Evolutionary conservation across 129 eudicot genomes (phyloP).

Genomic region (Dittrichia graveolens): DNA sequence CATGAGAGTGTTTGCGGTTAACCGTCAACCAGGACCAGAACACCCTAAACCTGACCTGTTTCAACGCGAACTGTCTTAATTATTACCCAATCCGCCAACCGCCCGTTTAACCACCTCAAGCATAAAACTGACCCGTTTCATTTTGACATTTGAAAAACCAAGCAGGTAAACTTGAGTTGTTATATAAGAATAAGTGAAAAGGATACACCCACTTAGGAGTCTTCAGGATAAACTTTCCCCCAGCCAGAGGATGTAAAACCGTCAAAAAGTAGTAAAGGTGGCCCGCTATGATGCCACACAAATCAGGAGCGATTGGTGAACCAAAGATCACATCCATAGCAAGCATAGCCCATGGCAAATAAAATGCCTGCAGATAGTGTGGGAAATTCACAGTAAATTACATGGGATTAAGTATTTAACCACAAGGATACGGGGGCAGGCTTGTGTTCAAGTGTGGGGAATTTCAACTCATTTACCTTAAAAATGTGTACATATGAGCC

Average conservation of each 20-base stretch:
- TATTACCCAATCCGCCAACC: neutral
- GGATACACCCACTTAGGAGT: slow-evolving; percentile 95
- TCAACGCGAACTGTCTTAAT: no score
- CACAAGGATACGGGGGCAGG: neutral
- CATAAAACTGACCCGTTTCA: neutral
- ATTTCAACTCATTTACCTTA: no score
- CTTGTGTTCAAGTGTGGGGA: neutral
- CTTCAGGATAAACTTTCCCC: slow-evolving; percentile 64
- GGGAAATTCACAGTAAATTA: neutral
- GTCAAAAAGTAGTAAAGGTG: slow-evolving; percentile 83
- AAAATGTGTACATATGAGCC: no score
- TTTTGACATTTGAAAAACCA: neutral
- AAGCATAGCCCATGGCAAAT: slow-evolving; percentile 95
- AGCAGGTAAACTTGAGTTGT: neutral
- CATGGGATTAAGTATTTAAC: neutral
- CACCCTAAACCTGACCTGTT: no score
- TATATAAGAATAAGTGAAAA: slow-evolving; percentile 31
- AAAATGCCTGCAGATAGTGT: slow-evolving; percentile 63
- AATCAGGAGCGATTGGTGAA: slow-evolving; percentile 70
- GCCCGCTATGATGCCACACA: slow-evolving; percentile 81
- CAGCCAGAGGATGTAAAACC: slow-evolving; percentile 85
- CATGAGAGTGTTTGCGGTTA: no score
- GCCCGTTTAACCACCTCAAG: neutral
- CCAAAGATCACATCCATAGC: slow-evolving; percentile 88
- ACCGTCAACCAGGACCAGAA: no score